Conservation (phyloP, 139 green algal species). For the Pseudopediastrum boryanum region DNA sequence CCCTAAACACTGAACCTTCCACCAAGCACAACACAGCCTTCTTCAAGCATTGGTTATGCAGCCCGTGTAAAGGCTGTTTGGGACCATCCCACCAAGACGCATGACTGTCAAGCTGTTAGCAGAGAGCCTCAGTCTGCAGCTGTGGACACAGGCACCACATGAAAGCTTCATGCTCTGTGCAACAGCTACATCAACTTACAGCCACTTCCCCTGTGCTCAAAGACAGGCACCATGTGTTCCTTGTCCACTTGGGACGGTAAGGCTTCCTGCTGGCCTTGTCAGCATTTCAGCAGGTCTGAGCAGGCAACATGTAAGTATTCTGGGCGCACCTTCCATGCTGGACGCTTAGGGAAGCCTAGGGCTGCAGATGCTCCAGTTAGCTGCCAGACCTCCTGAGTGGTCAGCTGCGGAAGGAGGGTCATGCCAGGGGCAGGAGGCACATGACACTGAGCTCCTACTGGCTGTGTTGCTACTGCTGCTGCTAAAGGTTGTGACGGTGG, state of each 20-base stretch:
- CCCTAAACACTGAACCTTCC: neutral
- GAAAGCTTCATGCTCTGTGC: too few species aligned
- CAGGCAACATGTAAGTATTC: too few species aligned
- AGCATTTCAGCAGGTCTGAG: too few species aligned
- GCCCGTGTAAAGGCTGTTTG: neutral
- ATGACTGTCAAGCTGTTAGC: too few species aligned
- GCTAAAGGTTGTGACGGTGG: neutral
- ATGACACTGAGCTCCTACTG: neutral
- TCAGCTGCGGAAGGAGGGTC: neutral
- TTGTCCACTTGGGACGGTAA: too few species aligned
- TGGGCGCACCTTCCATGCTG: conserved; percentile 42
- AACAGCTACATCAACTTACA: too few species aligned
- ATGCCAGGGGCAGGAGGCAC: neutral
- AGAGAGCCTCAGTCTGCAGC: too few species aligned
- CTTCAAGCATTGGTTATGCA: neutral
- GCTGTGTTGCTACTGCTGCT: conserved; percentile 5
- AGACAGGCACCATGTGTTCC: too few species aligned
- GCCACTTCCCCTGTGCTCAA: too few species aligned
- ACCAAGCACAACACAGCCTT: neutral
- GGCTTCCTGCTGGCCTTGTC: too few species aligned
- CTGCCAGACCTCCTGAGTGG: neutral
- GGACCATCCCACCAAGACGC: too few species aligned
- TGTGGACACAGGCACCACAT: too few species aligned
- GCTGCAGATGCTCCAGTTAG: conserved; percentile 3
- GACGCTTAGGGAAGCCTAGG: neutral